Conservation (phyloP, 2,329 filamentous ascomycete genomes). For the Aspergillus eucalypticola region DNA sequence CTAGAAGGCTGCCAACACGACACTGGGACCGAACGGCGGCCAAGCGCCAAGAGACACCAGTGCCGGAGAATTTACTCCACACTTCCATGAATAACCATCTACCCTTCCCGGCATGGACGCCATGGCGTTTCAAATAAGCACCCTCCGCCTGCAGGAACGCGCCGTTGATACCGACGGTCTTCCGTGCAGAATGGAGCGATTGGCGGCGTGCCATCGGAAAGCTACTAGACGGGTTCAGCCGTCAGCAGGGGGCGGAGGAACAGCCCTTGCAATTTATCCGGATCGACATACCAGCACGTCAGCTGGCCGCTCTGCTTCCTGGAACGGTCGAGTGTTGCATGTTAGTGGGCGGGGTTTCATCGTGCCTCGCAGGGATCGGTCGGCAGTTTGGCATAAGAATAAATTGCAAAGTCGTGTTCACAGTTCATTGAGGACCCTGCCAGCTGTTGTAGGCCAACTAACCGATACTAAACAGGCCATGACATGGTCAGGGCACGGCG, state of each 20-base stretch:
- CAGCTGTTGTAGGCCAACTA: background rate
- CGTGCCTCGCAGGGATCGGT: background rate
- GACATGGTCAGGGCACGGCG: background rate
- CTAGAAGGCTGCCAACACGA: no score
- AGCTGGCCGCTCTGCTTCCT: background rate
- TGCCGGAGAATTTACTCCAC: background rate
- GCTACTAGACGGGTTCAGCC: background rate
- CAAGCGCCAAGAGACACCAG: background rate
- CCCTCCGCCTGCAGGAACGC: background rate
- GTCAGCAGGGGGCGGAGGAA: background rate
- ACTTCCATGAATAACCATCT: conserved; percentile 5
- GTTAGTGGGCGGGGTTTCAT: background rate
- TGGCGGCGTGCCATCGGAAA: background rate
- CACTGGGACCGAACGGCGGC: background rate
- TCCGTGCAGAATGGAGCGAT: background rate
- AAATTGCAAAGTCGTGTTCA: background rate
- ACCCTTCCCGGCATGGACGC: no score
- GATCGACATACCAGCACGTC: background rate
- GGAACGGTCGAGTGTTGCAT: background rate
- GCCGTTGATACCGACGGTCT: background rate
- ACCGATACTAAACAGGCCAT: background rate
- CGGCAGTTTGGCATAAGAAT: background rate
- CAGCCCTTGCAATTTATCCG: background rate
- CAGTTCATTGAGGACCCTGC: background rate
- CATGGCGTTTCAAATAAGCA: background rate